A percentile compares a stretch with the other conserved stretches of the same genome.
Evolutionary conservation across 2,329 filamentous ascomycete species (phyloP).

Genomic region (Metarhizium robertsii): DNA sequence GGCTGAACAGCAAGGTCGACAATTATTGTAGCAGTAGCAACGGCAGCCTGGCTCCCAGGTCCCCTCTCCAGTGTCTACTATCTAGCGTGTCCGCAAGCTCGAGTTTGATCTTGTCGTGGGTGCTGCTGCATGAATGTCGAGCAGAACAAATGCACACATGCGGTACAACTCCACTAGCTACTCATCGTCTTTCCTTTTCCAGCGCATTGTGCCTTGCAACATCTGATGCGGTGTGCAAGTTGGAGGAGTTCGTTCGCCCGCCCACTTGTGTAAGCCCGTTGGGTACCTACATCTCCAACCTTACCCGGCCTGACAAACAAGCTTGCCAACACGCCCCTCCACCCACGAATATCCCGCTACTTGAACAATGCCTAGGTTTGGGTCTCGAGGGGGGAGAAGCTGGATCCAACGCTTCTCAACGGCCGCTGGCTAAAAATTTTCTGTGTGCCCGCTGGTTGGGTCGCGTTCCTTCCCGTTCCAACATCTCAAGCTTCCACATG

Average conservation of each 20-base stretch:
- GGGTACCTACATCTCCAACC: neutral
- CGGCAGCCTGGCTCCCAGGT: neutral
- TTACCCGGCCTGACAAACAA: neutral
- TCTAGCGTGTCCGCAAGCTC: neutral
- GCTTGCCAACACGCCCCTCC: neutral
- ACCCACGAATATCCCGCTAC: neutral
- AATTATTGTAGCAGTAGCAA: neutral
- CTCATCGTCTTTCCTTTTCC: neutral
- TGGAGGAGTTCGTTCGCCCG: slow-evolving; percentile 1
- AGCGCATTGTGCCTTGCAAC: neutral
- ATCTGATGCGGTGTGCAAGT: slow-evolving; percentile 5
- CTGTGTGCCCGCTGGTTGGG: neutral
- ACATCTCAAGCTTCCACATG: neutral
- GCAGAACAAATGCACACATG: neutral
- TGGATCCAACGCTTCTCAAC: neutral
- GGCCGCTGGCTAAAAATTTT: neutral
- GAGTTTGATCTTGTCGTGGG: neutral
- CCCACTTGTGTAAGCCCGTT: neutral
- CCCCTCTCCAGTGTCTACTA: neutral
- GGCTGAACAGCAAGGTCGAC: neutral
- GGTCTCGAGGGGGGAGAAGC: neutral
- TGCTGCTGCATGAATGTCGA: neutral
- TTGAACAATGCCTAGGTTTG: neutral
- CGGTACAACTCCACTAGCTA: neutral
- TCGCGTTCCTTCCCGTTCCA: neutral